Percentiles rank a stretch among this genome's conserved stretches.
Evolutionary conservation across 768 basidiomycete genomes (phyloP).

Genomic region (Kwoniella bestiolae): DNA sequence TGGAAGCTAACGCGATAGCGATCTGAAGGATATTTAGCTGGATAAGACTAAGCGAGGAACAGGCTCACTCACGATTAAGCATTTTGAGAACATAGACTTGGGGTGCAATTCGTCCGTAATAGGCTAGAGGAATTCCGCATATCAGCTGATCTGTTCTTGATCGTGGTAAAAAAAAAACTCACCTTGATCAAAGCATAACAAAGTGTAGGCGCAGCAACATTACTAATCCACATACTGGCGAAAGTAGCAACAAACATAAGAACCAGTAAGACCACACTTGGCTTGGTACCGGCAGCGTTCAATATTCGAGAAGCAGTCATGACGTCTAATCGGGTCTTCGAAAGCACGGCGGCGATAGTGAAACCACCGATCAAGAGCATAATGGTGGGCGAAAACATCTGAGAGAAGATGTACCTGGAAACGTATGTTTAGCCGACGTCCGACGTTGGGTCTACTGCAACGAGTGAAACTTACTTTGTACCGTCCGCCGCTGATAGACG

Average conservation of each 20-base stretch:
- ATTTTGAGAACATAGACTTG: slow-evolving; percentile 82
- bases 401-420: slow-evolving; percentile 81
- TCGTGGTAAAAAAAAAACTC: slow-evolving; percentile 40
- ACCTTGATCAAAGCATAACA: slow-evolving; percentile 96
- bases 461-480: slow-evolving; percentile 68
- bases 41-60: neutral
- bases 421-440: neutral
- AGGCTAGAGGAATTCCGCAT: slow-evolving; percentile 64
- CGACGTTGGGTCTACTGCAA: neutral
- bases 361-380: slow-evolving; percentile 98
- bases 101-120: slow-evolving; percentile 89
- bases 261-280: slow-evolving; percentile 81
- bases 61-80: slow-evolving; percentile 84
- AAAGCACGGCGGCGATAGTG: slow-evolving; percentile 93
- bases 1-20: slow-evolving; percentile 95
- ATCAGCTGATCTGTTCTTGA: neutral
- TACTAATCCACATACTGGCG: slow-evolving; percentile 99
- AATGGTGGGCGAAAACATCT: slow-evolving; percentile 97
- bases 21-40: slow-evolving; percentile 62
- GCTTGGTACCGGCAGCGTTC: slow-evolving; percentile 84
- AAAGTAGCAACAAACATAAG: slow-evolving; percentile 98
- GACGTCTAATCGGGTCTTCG: slow-evolving; percentile 90
- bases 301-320: slow-evolving; percentile 88
- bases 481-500: slow-evolving; percentile 70
- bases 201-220: slow-evolving; percentile 95